phyloP scores from a whole-genome alignment of 2,329 filamentous ascomycete species.

The Fusarium burgessii region DNA sequence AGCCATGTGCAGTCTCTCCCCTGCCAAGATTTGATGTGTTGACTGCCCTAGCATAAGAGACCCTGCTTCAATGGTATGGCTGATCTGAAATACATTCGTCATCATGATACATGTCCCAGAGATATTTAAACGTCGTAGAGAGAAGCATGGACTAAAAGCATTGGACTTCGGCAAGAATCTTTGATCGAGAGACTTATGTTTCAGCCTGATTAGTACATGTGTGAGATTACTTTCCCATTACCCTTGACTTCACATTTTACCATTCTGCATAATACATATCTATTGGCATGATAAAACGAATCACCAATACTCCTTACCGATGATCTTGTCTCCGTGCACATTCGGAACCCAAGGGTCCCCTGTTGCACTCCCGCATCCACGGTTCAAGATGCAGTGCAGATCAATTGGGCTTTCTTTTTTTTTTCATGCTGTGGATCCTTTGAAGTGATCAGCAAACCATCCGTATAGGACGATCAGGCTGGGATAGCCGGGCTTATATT shows the following conservation, averaged over 20 bases:
- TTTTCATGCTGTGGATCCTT: constrained; percentile 13
- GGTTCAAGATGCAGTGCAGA: constrained; percentile 38
- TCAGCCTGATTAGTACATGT: neutral
- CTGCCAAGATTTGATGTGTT: constrained; percentile 30
- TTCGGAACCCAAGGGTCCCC: constrained; percentile 22
- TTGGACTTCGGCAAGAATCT: neutral
- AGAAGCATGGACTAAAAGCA: neutral
- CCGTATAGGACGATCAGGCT: neutral
- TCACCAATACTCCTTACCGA: constrained; percentile 4
- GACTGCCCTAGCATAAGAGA: neutral
- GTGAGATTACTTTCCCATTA: constrained; percentile 7
- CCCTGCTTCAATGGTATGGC: constrained; percentile 12
- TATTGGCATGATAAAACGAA: neutral
- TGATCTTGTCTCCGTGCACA: constrained; percentile 20
- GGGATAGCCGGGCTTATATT: neutral
- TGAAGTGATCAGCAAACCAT: constrained; percentile 16
- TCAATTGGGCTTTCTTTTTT: constrained; percentile 28
- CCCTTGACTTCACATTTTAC: neutral
- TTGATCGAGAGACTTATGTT: neutral
- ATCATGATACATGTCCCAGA: constrained; percentile 6
- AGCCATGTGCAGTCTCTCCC: constrained; percentile 29
- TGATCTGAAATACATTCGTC: constrained; percentile 20
- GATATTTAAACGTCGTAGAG: constrained; percentile 4
- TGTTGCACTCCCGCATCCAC: constrained; percentile 32
- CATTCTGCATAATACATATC: neutral